Conservation (phyloP, 2,329 filamentous ascomycete genomes). For the Tothia fuscella region DNA sequence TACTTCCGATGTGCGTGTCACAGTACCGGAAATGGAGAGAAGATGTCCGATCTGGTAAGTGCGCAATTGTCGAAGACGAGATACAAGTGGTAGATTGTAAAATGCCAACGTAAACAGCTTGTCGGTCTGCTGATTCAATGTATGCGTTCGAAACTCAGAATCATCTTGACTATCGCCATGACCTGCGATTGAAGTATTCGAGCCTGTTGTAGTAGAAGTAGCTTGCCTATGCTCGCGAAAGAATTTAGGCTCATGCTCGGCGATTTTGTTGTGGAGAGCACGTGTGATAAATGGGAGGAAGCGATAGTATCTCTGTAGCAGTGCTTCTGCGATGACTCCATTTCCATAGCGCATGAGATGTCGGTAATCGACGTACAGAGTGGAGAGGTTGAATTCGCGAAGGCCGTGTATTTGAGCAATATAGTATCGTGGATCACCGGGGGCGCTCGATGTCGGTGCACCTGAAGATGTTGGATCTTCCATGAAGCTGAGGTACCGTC, state of each 20-base stretch:
- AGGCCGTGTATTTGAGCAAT: slow-evolving; percentile 73
- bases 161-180: slow-evolving; percentile 44
- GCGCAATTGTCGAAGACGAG: slow-evolving; percentile 71
- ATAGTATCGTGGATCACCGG: slow-evolving; percentile 72
- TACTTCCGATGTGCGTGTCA: slow-evolving; percentile 93
- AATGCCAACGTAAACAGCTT: slow-evolving; percentile 90
- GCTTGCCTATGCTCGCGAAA: slow-evolving; percentile 86
- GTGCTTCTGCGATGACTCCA: slow-evolving; percentile 70
- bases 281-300: slow-evolving; percentile 85
- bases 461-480: slow-evolving; percentile 56
- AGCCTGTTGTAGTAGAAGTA: slow-evolving; percentile 57
- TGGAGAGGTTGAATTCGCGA: slow-evolving; percentile 63
- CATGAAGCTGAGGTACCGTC: slow-evolving; percentile 38
- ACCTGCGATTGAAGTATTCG: slow-evolving; percentile 50
- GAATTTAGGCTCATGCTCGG: slow-evolving; percentile 88
- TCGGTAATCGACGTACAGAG: slow-evolving; percentile 76
- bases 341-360: slow-evolving; percentile 70
- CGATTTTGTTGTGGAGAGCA: slow-evolving; percentile 83
- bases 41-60: slow-evolving; percentile 86
- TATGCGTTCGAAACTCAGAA: slow-evolving; percentile 53
- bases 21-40: slow-evolving; percentile 90
- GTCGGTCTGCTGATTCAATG: slow-evolving; percentile 87
- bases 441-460: slow-evolving; percentile 54
- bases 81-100: slow-evolving; percentile 83
- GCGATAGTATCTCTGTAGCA: slow-evolving; percentile 86